Evolutionary conservation across 495 filamentous ascomycete genomes (phyloP), one percentile per base, ranked within the genome.

Genomic region (Darksidea phi): DNA sequence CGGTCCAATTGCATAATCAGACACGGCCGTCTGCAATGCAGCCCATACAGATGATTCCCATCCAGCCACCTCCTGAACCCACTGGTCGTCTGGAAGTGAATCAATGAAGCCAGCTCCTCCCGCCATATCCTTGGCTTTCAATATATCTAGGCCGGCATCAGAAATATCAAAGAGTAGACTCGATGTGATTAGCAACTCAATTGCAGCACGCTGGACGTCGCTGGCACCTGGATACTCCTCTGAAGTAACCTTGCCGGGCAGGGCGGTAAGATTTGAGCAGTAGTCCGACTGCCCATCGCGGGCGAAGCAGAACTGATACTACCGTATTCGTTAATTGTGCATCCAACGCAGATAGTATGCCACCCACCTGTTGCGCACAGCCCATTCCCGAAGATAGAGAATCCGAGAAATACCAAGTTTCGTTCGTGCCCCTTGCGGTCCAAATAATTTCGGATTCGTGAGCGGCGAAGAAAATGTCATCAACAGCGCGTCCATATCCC

Each of bases 241-340:
- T 5, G 20, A 17, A 1, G 48, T 60, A 7, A 21, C 34, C 6
- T 18, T 52, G 15, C 23, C 24, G 8, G 57, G 57, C 2, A 60
- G 37, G 15, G 21, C 37, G 23, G 6, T 53, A 1, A 60, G 41
- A 1, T 24, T 25, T 0, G 57, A 45, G 48, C 57, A 60, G 24
- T 26, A 34, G 37, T 25, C 18, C 26, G 37, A 6, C 0, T 45
- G 45, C 4, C 32, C 18, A 3, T 46, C 38, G 34, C 53, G 47
- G 4, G 57, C 47, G 8, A 60, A 20, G 21, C 57, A 60, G 37
- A 11, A 60, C 36, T 60, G 48, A 25, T 52, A 60, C 57, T 60
- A 21, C 26, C 11, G 21, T 5, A 23, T 52, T 34, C 10, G 1
- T 32, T 18, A 32, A n/a, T n/a, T n/a, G n/a, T n/a, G n/a, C n/a